Evolutionary conservation across 2,329 filamentous ascomycete species (phyloP).

Genomic region (Clarireedia homoeocarpa): DNA sequence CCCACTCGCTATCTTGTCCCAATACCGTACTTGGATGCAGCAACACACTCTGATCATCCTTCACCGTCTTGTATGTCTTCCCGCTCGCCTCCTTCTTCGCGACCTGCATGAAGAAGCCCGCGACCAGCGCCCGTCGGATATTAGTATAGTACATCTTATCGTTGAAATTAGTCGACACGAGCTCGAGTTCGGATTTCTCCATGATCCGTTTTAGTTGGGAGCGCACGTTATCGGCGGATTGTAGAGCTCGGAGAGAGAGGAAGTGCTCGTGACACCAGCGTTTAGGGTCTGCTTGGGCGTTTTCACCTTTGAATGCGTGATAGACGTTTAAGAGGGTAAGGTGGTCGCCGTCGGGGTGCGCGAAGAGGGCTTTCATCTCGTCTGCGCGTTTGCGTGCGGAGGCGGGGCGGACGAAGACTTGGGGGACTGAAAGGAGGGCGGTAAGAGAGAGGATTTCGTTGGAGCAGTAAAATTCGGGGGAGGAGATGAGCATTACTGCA

Average conservation of each 20-base stretch:
- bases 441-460: slow-evolving; percentile 97
- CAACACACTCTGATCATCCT: slow-evolving; percentile 90
- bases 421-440: slow-evolving; percentile 85
- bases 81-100: slow-evolving; percentile 84
- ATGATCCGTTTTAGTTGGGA: slow-evolving; percentile 90
- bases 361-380: slow-evolving; percentile 93
- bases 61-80: slow-evolving; percentile 91
- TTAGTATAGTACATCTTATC: slow-evolving; percentile 98
- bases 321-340: slow-evolving; percentile 95
- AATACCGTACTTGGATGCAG: slow-evolving; percentile 91
- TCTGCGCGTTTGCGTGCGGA: slow-evolving; percentile 83
- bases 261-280: slow-evolving; percentile 98
- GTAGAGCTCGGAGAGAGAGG: slow-evolving; percentile 77
- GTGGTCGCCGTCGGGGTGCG: slow-evolving; percentile 89
- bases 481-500: slow-evolving; percentile 96
- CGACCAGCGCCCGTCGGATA: slow-evolving; percentile 83
- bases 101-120: slow-evolving; percentile 99
- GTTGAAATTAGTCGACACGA: slow-evolving; percentile 82
- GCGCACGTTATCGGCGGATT: slow-evolving; percentile 90
- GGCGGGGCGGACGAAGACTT: slow-evolving; percentile 85
- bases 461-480: slow-evolving; percentile 96
- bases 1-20: slow-evolving; percentile 86
- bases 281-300: slow-evolving; percentile 65
- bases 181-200: slow-evolving; percentile 81
- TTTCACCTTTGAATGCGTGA: slow-evolving; percentile 83